Evolutionary conservation across 805 yeast species (phyloP), one percentile per base, ranked within the genome.

Genomic region (Candida dajiaensis): DNA sequence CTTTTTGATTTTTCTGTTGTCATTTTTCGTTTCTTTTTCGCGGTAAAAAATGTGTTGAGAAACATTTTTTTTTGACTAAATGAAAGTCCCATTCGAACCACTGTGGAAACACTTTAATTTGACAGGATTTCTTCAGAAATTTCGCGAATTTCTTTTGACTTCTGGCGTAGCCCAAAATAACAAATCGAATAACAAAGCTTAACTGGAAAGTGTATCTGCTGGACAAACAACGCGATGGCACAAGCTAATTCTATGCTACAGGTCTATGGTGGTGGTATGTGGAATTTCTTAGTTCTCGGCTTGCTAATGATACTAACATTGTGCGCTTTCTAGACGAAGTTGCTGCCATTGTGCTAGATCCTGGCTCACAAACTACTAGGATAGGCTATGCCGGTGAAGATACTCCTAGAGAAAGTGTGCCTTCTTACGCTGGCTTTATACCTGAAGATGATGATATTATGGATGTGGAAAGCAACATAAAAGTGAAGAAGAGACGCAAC

Each of bases 301-400:
- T 28, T 33, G 31, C 38, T 22, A 28, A 28, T 23, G n/a, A 22
- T 42, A 47, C 54, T 50, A 49, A 52, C 53, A 29, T 12, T 4
- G 7, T 8, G 10, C 12, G 18, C n/a, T 23, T 19, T 35, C 33
- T 47, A 56, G 94, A 92, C 67, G 99, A 92, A 64, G 83, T 94
- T 52, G 81, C 89, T 52, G 96, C 98, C 23, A 74, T 94, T 3
- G 95, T 92, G 29, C 72, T 92, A 22, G 98, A 94, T 60, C 90
- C 96, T 2, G 98, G 98, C 31, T 83, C 96, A 11, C 80, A 74
- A 50, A 70, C 80, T 49, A 89, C 97, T 7, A 80, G 92, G 45
- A 80, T 84, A 18, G 99, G 99, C 1, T 89, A 79, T 65, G 90
- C 97, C 3, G 98, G 98, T 11, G 92, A 89, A 47, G 97, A 90